A percentile compares a stretch with the other conserved stretches of the same genome.
These are phyloP conservation scores for Candida boleticola DNA, from an alignment of 805 yeast species.

Conservation along the genomic window DNA sequence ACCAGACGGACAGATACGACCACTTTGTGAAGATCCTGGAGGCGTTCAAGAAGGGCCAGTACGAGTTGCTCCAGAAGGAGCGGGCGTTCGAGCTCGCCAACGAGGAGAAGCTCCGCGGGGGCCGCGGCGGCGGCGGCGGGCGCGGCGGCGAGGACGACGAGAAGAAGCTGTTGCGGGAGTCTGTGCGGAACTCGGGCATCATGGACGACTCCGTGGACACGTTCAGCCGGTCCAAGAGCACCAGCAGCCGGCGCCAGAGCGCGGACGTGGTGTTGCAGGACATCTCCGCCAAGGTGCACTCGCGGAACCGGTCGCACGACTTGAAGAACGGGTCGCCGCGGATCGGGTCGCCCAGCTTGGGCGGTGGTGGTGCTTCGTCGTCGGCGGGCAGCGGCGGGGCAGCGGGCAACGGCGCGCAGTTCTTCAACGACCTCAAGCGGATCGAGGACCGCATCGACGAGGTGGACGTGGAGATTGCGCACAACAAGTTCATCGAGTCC, in stretches of 20 bases:
- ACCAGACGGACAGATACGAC: conserved; percentile 58
- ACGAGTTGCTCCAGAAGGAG: conserved; percentile 41
- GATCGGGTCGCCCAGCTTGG: conserved; percentile 4
- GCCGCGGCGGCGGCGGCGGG: not conserved
- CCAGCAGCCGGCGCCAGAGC: conserved; percentile 25
- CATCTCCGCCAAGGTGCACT: conserved; percentile 59
- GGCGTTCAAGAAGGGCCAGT: conserved; percentile 59
- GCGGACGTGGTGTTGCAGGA: conserved; percentile 51
- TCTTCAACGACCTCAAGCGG: conserved; percentile 46
- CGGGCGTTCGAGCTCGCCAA: conserved; percentile 17
- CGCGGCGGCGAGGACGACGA: conserved; percentile 28
- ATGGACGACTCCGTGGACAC: conserved; percentile 36
- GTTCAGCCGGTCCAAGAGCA: conserved; percentile 20
- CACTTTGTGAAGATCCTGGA: conserved; percentile 54
- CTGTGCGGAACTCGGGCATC: conserved; percentile 52
- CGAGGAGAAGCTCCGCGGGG: not conserved
- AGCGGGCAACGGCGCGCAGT: conserved; percentile 24
- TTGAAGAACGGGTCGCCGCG: conserved; percentile 17
- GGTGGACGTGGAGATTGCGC: conserved; percentile 64
- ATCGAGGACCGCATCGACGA: conserved; percentile 67
- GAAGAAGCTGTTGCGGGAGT: conserved; percentile 37
- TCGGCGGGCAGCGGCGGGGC: conserved; percentile 1
- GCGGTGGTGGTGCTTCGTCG: not conserved
- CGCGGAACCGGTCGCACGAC: conserved; percentile 55
- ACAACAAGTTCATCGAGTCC: conserved; percentile 49